Evolutionary conservation across 1,139 yeast species (phyloP), one percentile per base, ranked within the genome.

Genomic region (Yamadazyma buinensis): DNA sequence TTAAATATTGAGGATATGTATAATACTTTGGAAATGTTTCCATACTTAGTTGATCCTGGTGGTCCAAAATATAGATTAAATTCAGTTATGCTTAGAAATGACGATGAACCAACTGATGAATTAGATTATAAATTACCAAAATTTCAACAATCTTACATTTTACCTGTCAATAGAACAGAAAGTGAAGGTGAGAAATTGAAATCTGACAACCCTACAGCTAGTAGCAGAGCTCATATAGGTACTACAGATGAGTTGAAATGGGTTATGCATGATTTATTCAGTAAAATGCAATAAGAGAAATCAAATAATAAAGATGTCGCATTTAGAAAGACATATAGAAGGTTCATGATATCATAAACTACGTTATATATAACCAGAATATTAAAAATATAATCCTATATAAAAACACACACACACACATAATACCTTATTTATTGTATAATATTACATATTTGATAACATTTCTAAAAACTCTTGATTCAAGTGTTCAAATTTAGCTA

Each of bases 231-330:
- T 15, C 76, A 74, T 49, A 60, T 76, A 26, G 90, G 90, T 5
- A 67, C 81, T 0, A 70, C 76, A 18, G 84, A 81, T 42, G 94
- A 84, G 51, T 61, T 84, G 42, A 77, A 79, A 46, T 78, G 87
- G 84, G 64, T 83, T 34, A 67, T 84, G 29, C 81, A 78, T 57
- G 90, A 82, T 42, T 57, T 69, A 40, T 53, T 65, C 10, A 52
- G 67, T 13, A 57, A 67, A 5, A 60, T 62, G 59, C 64, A 51
- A 52, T 20, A 22, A n/a, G 21, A 5, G 23, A 17, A 17, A 17
- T 25, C n/a, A 25, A 12, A 25, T 25, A 14, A 9, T 25, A 25
- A 7, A 25, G 4, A n/a, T 15, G 23, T 21, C 23, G 23, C 23
- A n/a, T n/a, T n/a, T 21, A 9, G 11, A 21, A 11, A 25, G 13